phyloP scores from a whole-genome alignment of 139 green algal genomes.

The Dunaliella primolecta region DNA sequence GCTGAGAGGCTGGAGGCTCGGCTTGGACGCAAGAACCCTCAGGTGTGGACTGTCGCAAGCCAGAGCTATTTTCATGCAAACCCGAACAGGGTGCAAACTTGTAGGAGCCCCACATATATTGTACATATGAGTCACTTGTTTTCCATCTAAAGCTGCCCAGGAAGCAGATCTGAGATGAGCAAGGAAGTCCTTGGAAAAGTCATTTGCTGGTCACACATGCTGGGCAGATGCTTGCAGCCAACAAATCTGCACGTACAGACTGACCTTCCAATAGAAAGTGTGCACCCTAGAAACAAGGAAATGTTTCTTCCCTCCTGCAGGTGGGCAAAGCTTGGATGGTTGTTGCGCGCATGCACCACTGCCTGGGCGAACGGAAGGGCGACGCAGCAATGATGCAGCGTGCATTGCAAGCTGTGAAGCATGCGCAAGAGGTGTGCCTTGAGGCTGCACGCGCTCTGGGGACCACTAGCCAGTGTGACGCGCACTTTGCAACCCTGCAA shows the following conservation, averaged over 20 bases:
- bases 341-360: constrained; percentile 20
- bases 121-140: too few species aligned
- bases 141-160: too few species aligned
- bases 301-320: background rate
- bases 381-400: background rate
- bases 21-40: constrained; percentile 19
- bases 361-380: background rate
- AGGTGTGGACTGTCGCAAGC: constrained; percentile 19
- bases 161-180: too few species aligned
- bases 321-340: constrained; percentile 22
- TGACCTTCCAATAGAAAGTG: too few species aligned
- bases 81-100: too few species aligned
- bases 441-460: background rate
- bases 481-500: background rate
- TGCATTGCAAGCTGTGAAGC: background rate
- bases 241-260: too few species aligned
- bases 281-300: too few species aligned
- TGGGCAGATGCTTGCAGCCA: too few species aligned
- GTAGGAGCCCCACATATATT: too few species aligned
- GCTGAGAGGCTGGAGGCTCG: constrained; percentile 25
- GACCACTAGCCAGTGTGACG: background rate
- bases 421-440: background rate
- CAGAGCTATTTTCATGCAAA: too few species aligned
- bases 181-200: too few species aligned
- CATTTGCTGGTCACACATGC: too few species aligned